These are phyloP conservation scores for Noccaea bulbosa DNA, from an alignment of 345 rosid species.

Conservation along the genomic window DNA sequence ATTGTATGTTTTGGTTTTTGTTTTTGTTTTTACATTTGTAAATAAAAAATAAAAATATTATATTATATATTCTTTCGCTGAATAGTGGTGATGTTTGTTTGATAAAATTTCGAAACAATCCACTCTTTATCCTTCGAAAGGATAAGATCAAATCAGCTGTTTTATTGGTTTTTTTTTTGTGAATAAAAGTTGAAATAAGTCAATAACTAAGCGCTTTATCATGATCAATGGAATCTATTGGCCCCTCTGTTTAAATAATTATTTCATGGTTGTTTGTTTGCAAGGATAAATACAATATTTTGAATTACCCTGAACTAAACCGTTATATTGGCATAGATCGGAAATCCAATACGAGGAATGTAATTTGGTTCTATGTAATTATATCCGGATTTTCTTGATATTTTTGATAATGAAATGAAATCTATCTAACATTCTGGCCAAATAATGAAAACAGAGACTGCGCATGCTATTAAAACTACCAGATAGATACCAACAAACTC, in stretches of 20 bases:
- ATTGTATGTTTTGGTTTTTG: neutral
- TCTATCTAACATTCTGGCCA: neutral
- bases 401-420: neutral
- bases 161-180: neutral
- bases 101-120: constrained; percentile 29
- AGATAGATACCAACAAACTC: constrained; percentile 18
- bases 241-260: neutral
- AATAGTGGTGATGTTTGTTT: constrained; percentile 14
- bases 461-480: neutral
- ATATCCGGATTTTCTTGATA: constrained; percentile 13
- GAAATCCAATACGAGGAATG: constrained; percentile 7
- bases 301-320: neutral
- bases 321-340: neutral
- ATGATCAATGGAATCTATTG: constrained; percentile 22
- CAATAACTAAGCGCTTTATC: constrained; percentile 18
- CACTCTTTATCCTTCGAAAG: constrained; percentile 22
- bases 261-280: neutral
- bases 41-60: neutral
- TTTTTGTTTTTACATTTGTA: neutral
- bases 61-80: neutral
- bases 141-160: constrained; percentile 30
- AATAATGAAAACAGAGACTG: neutral
- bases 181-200: too few relatives aligned
- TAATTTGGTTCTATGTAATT: neutral
- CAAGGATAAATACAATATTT: constrained; percentile 8